These are phyloP conservation scores for Melanopsichium pennsylvanicum DNA, from an alignment of 1,284 basidiomycete species.

Conservation along the genomic window DNA sequence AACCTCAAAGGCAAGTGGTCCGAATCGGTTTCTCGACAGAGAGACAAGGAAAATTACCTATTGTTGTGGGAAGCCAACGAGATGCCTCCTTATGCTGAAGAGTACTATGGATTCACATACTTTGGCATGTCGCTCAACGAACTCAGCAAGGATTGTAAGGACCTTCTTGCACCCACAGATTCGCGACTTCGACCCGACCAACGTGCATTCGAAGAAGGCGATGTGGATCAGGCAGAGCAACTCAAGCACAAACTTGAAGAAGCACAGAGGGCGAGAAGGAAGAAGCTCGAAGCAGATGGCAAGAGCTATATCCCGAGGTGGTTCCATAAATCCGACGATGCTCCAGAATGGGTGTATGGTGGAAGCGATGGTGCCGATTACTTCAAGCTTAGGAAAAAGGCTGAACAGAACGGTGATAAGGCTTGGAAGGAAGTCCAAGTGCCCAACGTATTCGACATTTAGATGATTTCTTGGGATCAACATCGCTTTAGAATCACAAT, in stretches of 20 bases:
- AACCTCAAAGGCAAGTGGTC: constrained; percentile 60
- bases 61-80: constrained; percentile 61
- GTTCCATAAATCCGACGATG: constrained; percentile 55
- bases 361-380: constrained; percentile 48
- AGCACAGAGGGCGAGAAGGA: constrained; percentile 66
- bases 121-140: constrained; percentile 65
- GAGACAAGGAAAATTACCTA: constrained; percentile 60
- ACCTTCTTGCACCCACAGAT: constrained; percentile 80
- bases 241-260: constrained; percentile 80
- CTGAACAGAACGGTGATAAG: constrained; percentile 5
- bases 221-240: constrained; percentile 77
- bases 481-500: no score
- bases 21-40: constrained; percentile 51
- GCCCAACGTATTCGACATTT: constrained; percentile 41
- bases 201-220: constrained; percentile 81
- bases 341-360: constrained; percentile 57
- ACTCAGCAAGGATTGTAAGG: constrained; percentile 71
- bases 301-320: constrained; percentile 44
- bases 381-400: constrained; percentile 38
- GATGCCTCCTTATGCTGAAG: constrained; percentile 56
- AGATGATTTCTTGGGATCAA: no score
- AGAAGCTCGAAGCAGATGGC: constrained; percentile 66
- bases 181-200: constrained; percentile 86
- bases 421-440: constrained; percentile 20
- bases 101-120: constrained; percentile 65